Base-by-base conservation (phyloP, 768 basidiomycete species). In the Auricularia heimuer region DNA sequence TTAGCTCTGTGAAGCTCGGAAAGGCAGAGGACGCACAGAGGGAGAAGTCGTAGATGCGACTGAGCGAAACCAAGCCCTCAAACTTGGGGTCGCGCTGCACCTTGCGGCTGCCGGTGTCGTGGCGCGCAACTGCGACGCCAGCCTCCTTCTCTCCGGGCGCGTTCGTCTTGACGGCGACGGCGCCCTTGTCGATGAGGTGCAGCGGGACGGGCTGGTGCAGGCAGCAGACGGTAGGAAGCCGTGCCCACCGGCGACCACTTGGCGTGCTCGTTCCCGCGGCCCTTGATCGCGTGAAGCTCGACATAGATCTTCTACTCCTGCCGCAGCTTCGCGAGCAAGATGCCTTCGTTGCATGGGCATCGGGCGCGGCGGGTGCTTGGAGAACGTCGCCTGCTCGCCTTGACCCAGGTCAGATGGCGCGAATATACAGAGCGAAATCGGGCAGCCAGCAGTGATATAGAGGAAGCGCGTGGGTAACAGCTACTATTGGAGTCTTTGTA, bases 171-270 rank as follows among this genome's bases (percentile, higher is more conserved):
- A 92, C 75, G 56, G 81, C 79, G 66, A 94, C 86, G 61, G n/a
- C n/a, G n/a, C n/a, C n/a, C 68, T 92, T 92, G 42, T 87, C 80
- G 3, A 87, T 86, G 35, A 85, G 83, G n/a, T 86, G 79, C 6
- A 85, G 81, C 0, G 92, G 90, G 35, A 98, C 88, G 0, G 89
- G 89, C 67, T 87, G 85, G 71, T 83, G 83, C 67, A 89, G 77
- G 97, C 37, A 97, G 83, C 4, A 97, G 81, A 61, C 97, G 90
- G 73, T 98, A 99, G 0, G 94, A 92, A 2, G 97, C 96, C 6
- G 95, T 98, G 3, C 96, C 93, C 62, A 98, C 96, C 35, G 97
- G 94, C 65, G 85, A 92, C 74, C 92, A 99, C 73, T n/a, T n/a
- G n/a, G n/a, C n/a, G n/a, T n/a, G n/a, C n/a, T n/a, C n/a, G 71